Evolutionary conservation across 148 eudicot species (phyloP).

Genomic region (Persicaria tinctoria): DNA sequence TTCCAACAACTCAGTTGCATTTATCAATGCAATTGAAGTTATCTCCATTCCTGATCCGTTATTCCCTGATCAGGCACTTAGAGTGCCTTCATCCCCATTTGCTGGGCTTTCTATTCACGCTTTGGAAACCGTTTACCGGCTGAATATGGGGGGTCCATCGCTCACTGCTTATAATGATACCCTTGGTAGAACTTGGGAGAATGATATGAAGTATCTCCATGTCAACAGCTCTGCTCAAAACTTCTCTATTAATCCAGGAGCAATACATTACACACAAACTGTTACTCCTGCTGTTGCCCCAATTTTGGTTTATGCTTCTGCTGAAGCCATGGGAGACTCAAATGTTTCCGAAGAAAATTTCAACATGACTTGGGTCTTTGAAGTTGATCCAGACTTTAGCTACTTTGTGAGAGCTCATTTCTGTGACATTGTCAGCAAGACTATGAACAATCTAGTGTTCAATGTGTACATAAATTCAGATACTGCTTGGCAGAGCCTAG

Average conservation of each 20-base stretch:
- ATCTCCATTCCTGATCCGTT: slow-evolving; percentile 68
- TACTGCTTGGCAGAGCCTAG: slow-evolving; percentile 46
- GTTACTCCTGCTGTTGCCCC: slow-evolving; percentile 64
- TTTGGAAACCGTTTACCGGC: slow-evolving; percentile 72
- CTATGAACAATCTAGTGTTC: slow-evolving; percentile 66
- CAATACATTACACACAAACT: slow-evolving; percentile 41
- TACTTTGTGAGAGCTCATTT: slow-evolving; percentile 74
- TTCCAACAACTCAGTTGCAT: slow-evolving; percentile 72
- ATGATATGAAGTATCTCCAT: slow-evolving; percentile 71
- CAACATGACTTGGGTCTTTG: slow-evolving; percentile 85
- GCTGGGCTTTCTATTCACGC: slow-evolving; percentile 52
- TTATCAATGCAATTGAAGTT: slow-evolving; percentile 90
- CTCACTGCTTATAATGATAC: slow-evolving; percentile 84
- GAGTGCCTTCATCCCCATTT: slow-evolving; percentile 44
- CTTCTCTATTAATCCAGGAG: slow-evolving; percentile 56
- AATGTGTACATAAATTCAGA: slow-evolving; percentile 74
- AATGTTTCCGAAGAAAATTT: slow-evolving; percentile 57
- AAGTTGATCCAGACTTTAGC: slow-evolving; percentile 64
- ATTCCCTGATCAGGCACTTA: slow-evolving; percentile 55
- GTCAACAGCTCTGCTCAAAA: slow-evolving; percentile 73
- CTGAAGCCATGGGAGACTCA: slow-evolving; percentile 80
- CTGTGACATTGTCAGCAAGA: slow-evolving; percentile 73
- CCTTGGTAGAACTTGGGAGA: slow-evolving; percentile 85
- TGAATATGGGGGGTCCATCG: slow-evolving; percentile 92
- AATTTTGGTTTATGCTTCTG: slow-evolving; percentile 82